Evolutionary conservation across 176 grass and related monocot species (phyloP).

Genomic region (Rhynchospora tenuis): DNA sequence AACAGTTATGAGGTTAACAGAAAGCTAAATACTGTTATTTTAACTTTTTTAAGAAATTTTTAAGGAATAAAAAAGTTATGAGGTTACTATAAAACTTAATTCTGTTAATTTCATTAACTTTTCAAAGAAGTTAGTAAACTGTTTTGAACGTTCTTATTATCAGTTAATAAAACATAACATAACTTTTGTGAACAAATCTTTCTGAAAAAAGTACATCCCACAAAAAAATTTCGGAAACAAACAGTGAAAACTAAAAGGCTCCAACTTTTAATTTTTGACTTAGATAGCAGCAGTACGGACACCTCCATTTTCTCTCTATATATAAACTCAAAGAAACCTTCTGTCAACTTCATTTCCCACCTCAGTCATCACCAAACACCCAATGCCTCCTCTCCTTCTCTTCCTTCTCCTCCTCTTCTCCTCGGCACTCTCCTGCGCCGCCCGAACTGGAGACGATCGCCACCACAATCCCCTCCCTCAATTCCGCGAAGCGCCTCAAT

Average conservation of each 20-base stretch:
- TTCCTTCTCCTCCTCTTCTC: background rate
- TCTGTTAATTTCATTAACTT: background rate
- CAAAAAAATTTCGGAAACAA: background rate
- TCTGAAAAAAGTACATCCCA: background rate
- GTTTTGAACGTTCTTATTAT: background rate
- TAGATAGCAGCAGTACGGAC: background rate
- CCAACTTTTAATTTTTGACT: slow-evolving; percentile 8
- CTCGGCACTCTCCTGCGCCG: background rate
- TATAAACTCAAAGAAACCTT: background rate
- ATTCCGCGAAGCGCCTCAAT: slow-evolving; percentile 57
- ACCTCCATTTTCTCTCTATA: background rate
- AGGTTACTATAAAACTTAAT: background rate
- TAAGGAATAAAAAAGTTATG: background rate
- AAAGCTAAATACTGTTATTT: background rate
- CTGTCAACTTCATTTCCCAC: background rate
- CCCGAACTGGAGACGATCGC: background rate
- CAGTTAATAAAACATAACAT: background rate
- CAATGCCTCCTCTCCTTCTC: slow-evolving; percentile 1
- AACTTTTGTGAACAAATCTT: background rate
- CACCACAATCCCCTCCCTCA: background rate
- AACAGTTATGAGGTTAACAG: too few species aligned
- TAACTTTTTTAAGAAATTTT: background rate
- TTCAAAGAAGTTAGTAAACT: background rate
- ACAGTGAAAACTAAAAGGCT: slow-evolving; percentile 6
- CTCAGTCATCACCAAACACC: background rate